phyloP scores from a whole-genome alignment of 208 protist species.

The Leishmania tropica region DNA sequence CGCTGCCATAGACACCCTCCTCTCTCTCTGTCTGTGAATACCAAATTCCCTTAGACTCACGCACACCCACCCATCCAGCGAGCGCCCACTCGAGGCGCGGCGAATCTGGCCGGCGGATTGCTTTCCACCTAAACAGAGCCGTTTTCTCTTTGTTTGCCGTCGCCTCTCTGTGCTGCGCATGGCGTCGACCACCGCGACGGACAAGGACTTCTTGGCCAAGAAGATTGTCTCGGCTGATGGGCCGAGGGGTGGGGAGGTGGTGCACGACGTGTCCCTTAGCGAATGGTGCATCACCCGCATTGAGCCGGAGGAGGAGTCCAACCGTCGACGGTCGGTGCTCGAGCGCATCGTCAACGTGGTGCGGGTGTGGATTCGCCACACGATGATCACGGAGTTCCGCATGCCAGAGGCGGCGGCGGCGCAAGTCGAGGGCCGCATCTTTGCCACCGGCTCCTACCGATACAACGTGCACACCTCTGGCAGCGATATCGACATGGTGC shows the following conservation, averaged over 20 bases:
- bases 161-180: background rate
- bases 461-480: conserved; percentile 97
- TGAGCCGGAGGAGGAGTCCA: conserved; percentile 89
- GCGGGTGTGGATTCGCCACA: conserved; percentile 85
- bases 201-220: conserved; percentile 75
- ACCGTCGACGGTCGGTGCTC: conserved; percentile 80
- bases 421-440: conserved; percentile 94
- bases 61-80: background rate
- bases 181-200: conserved; percentile 9
- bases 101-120: no score
- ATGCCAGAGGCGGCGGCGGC: conserved; percentile 84
- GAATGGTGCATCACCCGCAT: conserved; percentile 81
- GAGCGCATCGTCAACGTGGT: conserved; percentile 86
- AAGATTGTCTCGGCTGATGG: conserved; percentile 84
- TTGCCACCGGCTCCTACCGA: conserved; percentile 98
- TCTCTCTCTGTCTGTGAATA: no score
- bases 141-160: background rate
- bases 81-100: no score
- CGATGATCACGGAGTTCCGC: conserved; percentile 90
- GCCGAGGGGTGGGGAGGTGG: conserved; percentile 69
- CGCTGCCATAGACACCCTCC: no score
- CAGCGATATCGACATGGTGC: conserved; percentile 98
- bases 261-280: conserved; percentile 67
- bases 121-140: background rate
- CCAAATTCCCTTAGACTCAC: background rate